A percentile compares a stretch with the other conserved stretches of the same genome.
phyloP scores from a whole-genome alignment of 495 filamentous ascomycete genomes.

The Xanthoparmelia taractica region DNA sequence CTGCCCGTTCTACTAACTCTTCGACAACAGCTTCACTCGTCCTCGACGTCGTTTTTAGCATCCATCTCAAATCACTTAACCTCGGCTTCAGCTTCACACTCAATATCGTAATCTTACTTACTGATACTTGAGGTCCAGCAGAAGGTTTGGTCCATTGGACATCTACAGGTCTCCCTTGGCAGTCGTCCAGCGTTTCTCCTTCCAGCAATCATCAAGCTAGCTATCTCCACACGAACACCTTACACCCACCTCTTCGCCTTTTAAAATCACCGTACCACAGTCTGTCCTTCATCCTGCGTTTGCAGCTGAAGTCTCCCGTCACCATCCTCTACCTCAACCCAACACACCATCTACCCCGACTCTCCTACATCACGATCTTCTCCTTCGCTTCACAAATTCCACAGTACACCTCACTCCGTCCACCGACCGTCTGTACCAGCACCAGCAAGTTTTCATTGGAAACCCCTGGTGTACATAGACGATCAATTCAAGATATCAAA shows the following conservation, averaged over 20 bases:
- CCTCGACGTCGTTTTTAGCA: neutral
- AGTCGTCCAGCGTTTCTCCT: conserved; percentile 19
- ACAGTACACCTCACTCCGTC: conserved; percentile 21
- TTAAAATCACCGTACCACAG: conserved; percentile 18
- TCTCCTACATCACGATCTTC: conserved; percentile 29
- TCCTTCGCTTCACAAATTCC: conserved; percentile 25
- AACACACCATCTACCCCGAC: conserved; percentile 23
- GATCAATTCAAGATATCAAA: conserved; percentile 50
- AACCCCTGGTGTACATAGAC: conserved; percentile 83
- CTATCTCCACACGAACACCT: conserved; percentile 20
- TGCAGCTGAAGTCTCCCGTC: conserved; percentile 18
- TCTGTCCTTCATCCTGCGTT: conserved; percentile 18
- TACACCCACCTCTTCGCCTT: conserved; percentile 22
- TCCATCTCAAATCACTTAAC: neutral
- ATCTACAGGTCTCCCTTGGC: conserved; percentile 16
- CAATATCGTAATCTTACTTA: conserved; percentile 3
- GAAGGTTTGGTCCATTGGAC: conserved; percentile 18
- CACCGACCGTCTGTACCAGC: conserved; percentile 30
- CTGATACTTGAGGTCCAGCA: neutral
- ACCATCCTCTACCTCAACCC: conserved; percentile 19
- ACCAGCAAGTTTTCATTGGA: conserved; percentile 90
- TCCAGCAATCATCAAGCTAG: neutral
- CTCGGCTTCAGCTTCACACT: neutral
- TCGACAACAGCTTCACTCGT: neutral
- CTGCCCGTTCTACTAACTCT: neutral